These are phyloP conservation scores for Saposhnikovia divaricata DNA, from an alignment of 129 eudicot species.

Conservation along the genomic window DNA sequence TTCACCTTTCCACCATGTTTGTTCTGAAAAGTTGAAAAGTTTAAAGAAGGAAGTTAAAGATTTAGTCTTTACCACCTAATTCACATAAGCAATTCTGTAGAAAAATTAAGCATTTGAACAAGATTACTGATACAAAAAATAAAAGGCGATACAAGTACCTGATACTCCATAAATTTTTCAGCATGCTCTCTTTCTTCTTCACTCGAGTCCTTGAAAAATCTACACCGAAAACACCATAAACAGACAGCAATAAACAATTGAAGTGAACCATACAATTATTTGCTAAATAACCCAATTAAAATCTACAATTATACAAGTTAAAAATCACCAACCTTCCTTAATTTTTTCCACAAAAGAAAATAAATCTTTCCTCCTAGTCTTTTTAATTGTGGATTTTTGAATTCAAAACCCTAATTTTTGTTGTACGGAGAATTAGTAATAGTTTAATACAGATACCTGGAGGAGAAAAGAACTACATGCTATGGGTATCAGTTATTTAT, in stretches of 20 bases:
- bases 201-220: slow-evolving; percentile 92
- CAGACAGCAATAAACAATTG: not conserved
- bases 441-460: too few relatives aligned
- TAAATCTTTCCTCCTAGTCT: too few relatives aligned
- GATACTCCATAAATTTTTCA: slow-evolving; percentile 93
- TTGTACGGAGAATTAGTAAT: too few relatives aligned
- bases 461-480: too few relatives aligned
- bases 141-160: slow-evolving; percentile 30
- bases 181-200: slow-evolving; percentile 92
- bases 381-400: too few relatives aligned
- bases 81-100: not conserved
- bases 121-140: slow-evolving; percentile 7
- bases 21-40: slow-evolving; percentile 50
- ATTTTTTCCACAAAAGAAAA: too few relatives aligned
- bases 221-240: slow-evolving; percentile 10
- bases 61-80: not conserved
- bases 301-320: too few relatives aligned
- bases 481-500: too few relatives aligned
- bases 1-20: slow-evolving; percentile 94
- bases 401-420: too few relatives aligned
- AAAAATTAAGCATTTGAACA: not conserved
- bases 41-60: not conserved
- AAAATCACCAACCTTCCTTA: too few relatives aligned
- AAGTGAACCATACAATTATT: not conserved
- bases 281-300: too few relatives aligned